Conservation (phyloP, 2,329 filamentous ascomycete species). For the Xylaria digitata region DNA sequence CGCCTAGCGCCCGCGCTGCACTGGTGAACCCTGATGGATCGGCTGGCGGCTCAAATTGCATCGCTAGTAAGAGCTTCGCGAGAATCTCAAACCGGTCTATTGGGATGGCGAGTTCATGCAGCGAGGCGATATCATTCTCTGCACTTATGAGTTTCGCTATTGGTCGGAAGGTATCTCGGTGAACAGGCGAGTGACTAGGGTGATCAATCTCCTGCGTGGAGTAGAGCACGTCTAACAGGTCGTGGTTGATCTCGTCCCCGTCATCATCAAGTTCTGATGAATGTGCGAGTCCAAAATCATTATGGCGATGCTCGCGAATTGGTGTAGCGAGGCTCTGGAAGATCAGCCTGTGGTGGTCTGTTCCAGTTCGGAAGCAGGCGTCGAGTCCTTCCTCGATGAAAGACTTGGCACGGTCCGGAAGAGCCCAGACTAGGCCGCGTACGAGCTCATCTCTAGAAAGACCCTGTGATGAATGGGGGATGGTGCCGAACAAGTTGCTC, state of each 20-base stretch:
- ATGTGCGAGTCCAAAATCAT: slow-evolving; percentile 6
- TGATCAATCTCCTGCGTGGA: slow-evolving; percentile 29
- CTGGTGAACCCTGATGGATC: neutral
- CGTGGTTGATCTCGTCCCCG: slow-evolving; percentile 41
- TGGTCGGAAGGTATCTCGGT: slow-evolving; percentile 27
- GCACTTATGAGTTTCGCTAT: slow-evolving; percentile 25
- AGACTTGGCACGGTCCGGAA: slow-evolving; percentile 30
- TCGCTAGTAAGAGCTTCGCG: slow-evolving; percentile 3
- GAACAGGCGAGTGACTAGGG: slow-evolving; percentile 26
- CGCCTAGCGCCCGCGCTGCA: slow-evolving; percentile 9
- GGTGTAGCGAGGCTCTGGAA: slow-evolving; percentile 40
- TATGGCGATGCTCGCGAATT: neutral
- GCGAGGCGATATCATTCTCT: slow-evolving; percentile 5
- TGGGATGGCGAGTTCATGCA: slow-evolving; percentile 5
- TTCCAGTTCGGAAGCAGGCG: slow-evolving; percentile 32
- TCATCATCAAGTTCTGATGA: slow-evolving; percentile 35
- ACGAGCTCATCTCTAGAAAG: slow-evolving; percentile 26
- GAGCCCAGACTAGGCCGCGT: slow-evolving; percentile 34
- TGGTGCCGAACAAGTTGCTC: neutral
- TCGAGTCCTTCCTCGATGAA: slow-evolving; percentile 29
- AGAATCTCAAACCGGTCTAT: slow-evolving; percentile 7
- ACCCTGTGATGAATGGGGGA: neutral
- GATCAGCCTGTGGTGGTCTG: slow-evolving; percentile 36
- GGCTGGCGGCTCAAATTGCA: slow-evolving; percentile 9
- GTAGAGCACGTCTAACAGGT: slow-evolving; percentile 39